These are phyloP conservation scores for Lactarius sp. DNA, from an alignment of 768 basidiomycete genomes.

Conservation along the genomic window DNA sequence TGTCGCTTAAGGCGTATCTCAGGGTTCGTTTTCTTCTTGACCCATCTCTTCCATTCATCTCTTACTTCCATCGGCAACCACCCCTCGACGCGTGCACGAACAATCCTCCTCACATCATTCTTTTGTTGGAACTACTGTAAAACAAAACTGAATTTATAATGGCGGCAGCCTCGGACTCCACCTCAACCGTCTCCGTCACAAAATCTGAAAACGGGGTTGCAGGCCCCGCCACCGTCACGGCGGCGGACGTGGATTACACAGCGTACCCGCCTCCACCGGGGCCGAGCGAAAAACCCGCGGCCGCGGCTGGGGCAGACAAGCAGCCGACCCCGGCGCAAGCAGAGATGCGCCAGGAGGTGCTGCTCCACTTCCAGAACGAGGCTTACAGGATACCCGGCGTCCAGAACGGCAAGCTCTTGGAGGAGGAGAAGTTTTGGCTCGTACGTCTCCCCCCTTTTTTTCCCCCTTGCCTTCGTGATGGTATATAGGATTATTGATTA, in stretches of 20 bases:
- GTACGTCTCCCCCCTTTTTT: slow-evolving; percentile 28
- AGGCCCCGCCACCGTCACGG: background rate
- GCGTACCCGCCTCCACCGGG: slow-evolving; percentile 13
- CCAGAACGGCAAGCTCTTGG: slow-evolving; percentile 42
- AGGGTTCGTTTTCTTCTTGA: no score
- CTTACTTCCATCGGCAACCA: no score
- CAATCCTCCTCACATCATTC: no score
- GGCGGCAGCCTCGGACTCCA: background rate
- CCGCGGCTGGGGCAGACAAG: slow-evolving; percentile 13
- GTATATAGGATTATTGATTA: background rate
- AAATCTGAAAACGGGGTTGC: slow-evolving; percentile 13
- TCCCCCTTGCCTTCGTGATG: background rate
- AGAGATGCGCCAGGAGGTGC: slow-evolving; percentile 47
- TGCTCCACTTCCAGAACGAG: slow-evolving; percentile 52
- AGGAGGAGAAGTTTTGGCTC: slow-evolving; percentile 76
- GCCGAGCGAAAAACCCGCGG: slow-evolving; percentile 1
- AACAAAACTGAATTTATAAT: no score
- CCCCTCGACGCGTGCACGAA: no score
- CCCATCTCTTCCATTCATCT: no score
- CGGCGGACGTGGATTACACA: background rate
- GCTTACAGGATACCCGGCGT: slow-evolving; percentile 50
- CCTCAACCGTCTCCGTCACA: background rate
- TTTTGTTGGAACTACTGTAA: no score
- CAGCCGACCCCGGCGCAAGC: slow-evolving; percentile 40
- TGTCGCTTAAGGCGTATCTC: no score